phyloP scores from a whole-genome alignment of 805 yeast genomes.

The Pichia manshurica region DNA sequence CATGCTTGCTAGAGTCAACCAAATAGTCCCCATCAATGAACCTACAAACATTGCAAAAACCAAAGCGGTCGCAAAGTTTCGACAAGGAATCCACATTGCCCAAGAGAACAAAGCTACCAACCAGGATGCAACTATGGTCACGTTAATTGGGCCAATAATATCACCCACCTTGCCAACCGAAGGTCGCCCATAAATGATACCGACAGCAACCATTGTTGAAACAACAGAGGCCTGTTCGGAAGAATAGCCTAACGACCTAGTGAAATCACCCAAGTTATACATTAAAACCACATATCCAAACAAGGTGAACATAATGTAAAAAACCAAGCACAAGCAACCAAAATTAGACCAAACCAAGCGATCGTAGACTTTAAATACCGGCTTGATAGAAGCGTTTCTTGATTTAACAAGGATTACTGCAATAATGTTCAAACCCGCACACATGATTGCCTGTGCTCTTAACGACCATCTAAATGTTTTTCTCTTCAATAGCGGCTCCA shows the following conservation, averaged over 20 bases:
- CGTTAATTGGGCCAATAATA: slow-evolving; percentile 44
- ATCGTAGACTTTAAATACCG: slow-evolving; percentile 38
- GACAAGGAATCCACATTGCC: slow-evolving; percentile 55
- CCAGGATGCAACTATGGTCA: slow-evolving; percentile 34
- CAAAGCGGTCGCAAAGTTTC: slow-evolving; percentile 50
- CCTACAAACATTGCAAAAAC: slow-evolving; percentile 50
- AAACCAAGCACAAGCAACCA: slow-evolving; percentile 29
- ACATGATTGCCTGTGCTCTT: slow-evolving; percentile 41
- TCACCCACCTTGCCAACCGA: slow-evolving; percentile 47
- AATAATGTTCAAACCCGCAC: slow-evolving; percentile 30
- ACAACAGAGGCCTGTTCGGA: slow-evolving; percentile 51
- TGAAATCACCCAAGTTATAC: slow-evolving; percentile 55
- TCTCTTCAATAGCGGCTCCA: slow-evolving; percentile 38
- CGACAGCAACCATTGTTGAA: slow-evolving; percentile 55
- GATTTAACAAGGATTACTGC: slow-evolving; percentile 35
- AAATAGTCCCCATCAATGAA: slow-evolving; percentile 54
- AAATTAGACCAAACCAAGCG: slow-evolving; percentile 31
- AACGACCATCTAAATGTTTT: slow-evolving; percentile 44
- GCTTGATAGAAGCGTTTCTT: slow-evolving; percentile 33
- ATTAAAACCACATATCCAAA: slow-evolving; percentile 57
- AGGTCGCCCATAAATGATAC: slow-evolving; percentile 54
- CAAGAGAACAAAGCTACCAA: slow-evolving; percentile 37
- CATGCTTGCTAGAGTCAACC: slow-evolving; percentile 50
- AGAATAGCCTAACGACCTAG: slow-evolving; percentile 53
- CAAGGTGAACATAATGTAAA: slow-evolving; percentile 44